A percentile compares a stretch with the other conserved stretches of the same genome.
These are phyloP conservation scores for Saccharomyces hybrid DNA, from an alignment of 1,139 yeast species.

Conservation along the genomic window DNA sequence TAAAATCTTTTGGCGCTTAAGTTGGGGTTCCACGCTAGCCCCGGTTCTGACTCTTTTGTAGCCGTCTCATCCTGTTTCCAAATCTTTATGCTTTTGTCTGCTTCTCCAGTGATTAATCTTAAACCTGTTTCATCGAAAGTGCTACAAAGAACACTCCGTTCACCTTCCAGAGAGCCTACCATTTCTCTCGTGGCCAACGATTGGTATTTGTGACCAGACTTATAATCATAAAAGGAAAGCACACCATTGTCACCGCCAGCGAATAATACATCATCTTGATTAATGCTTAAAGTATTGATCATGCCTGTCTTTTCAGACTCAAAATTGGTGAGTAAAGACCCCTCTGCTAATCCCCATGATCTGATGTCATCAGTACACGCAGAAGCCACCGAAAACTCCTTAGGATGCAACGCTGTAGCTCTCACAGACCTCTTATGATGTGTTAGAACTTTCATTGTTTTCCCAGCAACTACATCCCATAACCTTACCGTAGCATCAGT, in stretches of 20 bases:
- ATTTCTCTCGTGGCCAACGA: slow-evolving; percentile 44
- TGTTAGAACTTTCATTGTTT: slow-evolving; percentile 53
- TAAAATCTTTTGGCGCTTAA: slow-evolving; percentile 26
- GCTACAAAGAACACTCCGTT: slow-evolving; percentile 63
- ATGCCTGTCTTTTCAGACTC: slow-evolving; percentile 44
- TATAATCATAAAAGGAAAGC: slow-evolving; percentile 72
- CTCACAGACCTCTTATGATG: slow-evolving; percentile 82
- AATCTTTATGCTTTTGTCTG: slow-evolving; percentile 80
- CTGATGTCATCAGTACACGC: slow-evolving; percentile 74
- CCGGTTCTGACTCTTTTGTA: slow-evolving; percentile 41
- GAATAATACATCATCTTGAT: slow-evolving; percentile 61
- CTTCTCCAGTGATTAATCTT: slow-evolving; percentile 77
- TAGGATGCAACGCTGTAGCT: slow-evolving; percentile 61
- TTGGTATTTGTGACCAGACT: slow-evolving; percentile 57
- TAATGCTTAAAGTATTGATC: slow-evolving; percentile 60
- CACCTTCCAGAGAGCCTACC: slow-evolving; percentile 64
- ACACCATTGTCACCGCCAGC: slow-evolving; percentile 83
- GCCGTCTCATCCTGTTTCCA: slow-evolving; percentile 59
- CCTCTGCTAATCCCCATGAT: slow-evolving; percentile 79
- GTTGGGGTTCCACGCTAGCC: slow-evolving; percentile 40
- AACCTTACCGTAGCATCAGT: slow-evolving; percentile 77
- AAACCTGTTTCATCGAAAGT: slow-evolving; percentile 74
- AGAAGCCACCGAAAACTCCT: slow-evolving; percentile 68
- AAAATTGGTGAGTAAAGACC: slow-evolving; percentile 54
- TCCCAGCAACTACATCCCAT: slow-evolving; percentile 76